Conservation (phyloP, 306 rosid genomes). For the Styphnolobium japonicum region DNA sequence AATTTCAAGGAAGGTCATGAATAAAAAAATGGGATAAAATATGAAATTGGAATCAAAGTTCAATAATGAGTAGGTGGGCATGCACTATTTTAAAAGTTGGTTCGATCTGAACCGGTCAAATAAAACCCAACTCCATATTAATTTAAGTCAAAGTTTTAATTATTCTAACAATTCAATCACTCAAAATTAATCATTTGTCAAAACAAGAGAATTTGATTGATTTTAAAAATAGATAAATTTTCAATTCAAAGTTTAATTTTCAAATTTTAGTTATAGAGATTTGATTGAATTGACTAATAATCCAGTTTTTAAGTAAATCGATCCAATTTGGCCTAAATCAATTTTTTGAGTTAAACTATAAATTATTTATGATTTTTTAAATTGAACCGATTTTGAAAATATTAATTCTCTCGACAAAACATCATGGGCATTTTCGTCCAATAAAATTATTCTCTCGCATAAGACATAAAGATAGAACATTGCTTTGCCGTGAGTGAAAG, state of each 20-base stretch:
- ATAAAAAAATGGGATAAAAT: not conserved
- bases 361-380: no score
- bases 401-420: no score
- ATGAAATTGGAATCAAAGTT: not conserved
- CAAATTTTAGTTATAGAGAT: no score
- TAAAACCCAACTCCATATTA: not conserved
- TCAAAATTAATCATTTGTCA: not conserved
- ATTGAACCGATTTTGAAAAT: no score
- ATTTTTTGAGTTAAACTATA: no score
- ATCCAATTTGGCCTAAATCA: no score
- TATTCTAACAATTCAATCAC: not conserved
- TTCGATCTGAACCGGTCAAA: no score
- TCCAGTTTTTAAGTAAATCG: no score
- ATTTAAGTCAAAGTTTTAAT: not conserved
- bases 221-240: no score
- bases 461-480: not conserved
- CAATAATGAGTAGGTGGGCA: not conserved
- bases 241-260: no score
- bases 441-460: not conserved
- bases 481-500: conserved; percentile 50
- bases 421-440: conserved; percentile 17
- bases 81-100: no score
- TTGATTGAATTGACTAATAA: no score
- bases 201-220: not conserved
- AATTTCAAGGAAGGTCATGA: not conserved